Evolutionary conservation across 805 yeast genomes (phyloP).

Genomic region (Metschnikowia sp.): DNA sequence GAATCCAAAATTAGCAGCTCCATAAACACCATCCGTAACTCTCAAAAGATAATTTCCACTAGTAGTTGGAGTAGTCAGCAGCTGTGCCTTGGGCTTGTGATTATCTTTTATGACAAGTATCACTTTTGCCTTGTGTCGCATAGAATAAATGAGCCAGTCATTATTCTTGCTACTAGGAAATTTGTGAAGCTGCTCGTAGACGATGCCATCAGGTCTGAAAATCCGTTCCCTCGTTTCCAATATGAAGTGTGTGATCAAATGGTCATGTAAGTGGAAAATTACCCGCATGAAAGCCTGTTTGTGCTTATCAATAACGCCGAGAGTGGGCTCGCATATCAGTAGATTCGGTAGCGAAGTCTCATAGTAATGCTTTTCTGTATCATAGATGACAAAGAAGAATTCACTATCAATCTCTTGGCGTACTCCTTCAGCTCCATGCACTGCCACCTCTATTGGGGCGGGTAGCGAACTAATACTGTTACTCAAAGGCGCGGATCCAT

Average conservation of each 20-base stretch:
- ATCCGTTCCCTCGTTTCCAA: conserved; percentile 21
- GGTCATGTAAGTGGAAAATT: conserved; percentile 37
- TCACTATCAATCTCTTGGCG: conserved; percentile 26
- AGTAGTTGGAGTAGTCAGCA: conserved; percentile 1
- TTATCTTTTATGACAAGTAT: conserved; percentile 37
- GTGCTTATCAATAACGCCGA: neutral
- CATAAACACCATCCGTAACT: conserved; percentile 25
- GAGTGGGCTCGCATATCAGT: conserved; percentile 14
- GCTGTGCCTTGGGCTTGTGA: conserved; percentile 17
- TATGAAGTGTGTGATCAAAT: conserved; percentile 30
- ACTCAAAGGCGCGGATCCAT: conserved; percentile 12
- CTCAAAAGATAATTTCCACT: conserved; percentile 10
- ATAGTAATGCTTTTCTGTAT: conserved; percentile 20
- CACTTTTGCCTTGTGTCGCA: conserved; percentile 26
- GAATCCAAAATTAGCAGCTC: conserved; percentile 33
- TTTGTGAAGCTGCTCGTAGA: conserved; percentile 39
- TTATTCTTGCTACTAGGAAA: conserved; percentile 34
- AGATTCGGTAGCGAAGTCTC: conserved; percentile 39
- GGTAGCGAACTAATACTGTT: conserved; percentile 30
- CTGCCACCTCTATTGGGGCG: conserved; percentile 20
- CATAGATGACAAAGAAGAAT: conserved; percentile 37
- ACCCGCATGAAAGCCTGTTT: neutral
- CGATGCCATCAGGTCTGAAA: conserved; percentile 19
- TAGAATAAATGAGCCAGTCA: conserved; percentile 43
- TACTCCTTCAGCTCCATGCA: conserved; percentile 4